Conservation (phyloP, 2,329 filamentous ascomycete species). For the Sclerotinia nivalis region DNA sequence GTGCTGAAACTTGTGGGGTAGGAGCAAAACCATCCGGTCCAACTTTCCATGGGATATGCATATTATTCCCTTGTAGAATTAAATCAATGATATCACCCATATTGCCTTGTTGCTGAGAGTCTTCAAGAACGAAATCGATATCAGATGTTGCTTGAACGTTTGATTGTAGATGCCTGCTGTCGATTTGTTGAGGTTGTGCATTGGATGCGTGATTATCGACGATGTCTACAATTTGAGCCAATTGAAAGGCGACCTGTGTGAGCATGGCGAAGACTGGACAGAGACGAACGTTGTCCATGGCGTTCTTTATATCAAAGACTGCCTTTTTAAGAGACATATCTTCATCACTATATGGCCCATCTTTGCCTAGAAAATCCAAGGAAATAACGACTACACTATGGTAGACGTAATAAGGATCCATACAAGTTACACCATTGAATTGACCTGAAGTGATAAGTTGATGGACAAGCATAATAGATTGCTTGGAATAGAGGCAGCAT, state of each 20-base stretch:
- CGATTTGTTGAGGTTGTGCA: conserved; percentile 7
- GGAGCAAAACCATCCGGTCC: conserved; percentile 1
- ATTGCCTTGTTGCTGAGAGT: not conserved
- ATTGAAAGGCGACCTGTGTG: conserved; percentile 37
- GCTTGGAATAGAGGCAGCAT: conserved; percentile 35
- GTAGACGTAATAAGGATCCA: conserved; percentile 40
- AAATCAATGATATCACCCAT: conserved; percentile 13
- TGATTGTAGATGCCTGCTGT: not conserved
- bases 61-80: not conserved
- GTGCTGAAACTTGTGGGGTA: not conserved
- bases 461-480: conserved; percentile 32
- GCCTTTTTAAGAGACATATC: conserved; percentile 35
- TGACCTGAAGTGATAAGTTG: conserved; percentile 32
- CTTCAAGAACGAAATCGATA: conserved; percentile 16
- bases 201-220: conserved; percentile 29
- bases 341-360: conserved; percentile 36
- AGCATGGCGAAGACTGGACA: conserved; percentile 38
- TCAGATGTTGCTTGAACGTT: not conserved
- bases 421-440: conserved; percentile 38
- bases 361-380: conserved; percentile 38
- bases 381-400: conserved; percentile 38
- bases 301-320: conserved; percentile 36
- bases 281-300: conserved; percentile 34
- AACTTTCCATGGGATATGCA: conserved; percentile 9
- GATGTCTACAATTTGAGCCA: conserved; percentile 40